phyloP scores from a whole-genome alignment of 306 rosid genomes.

The Begonia masoniana region DNA sequence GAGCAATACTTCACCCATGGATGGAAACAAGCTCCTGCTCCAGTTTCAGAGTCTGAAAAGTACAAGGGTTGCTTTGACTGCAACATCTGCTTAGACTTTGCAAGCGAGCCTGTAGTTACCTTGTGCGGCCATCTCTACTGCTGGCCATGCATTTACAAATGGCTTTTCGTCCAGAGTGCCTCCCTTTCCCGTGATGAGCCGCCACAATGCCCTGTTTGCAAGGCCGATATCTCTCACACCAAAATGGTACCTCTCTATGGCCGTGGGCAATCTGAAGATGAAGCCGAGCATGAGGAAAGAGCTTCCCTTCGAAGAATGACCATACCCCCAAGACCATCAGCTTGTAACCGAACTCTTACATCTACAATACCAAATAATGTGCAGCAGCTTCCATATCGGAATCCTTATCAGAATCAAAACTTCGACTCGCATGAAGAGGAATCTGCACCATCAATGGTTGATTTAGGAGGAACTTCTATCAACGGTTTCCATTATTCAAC shows the following conservation, averaged over 20 bases:
- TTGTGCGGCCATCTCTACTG: slow-evolving; percentile 93
- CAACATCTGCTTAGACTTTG: slow-evolving; percentile 80
- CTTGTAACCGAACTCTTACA: slow-evolving; percentile 21
- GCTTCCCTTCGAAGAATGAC: slow-evolving; percentile 16
- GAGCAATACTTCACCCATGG: slow-evolving; percentile 36
- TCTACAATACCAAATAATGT: slow-evolving; percentile 13
- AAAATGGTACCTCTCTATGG: slow-evolving; percentile 87
- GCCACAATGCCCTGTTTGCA: slow-evolving; percentile 94
- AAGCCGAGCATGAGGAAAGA: slow-evolving; percentile 10
- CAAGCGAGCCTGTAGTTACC: slow-evolving; percentile 71
- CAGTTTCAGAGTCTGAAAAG: slow-evolving; percentile 27
- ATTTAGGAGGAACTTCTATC: slow-evolving; percentile 23
- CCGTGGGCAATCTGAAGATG: slow-evolving; percentile 29
- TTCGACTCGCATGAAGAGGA: slow-evolving; percentile 32
- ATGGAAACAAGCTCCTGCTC: slow-evolving; percentile 29
- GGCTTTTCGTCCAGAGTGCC: slow-evolving; percentile 76
- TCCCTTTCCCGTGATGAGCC: slow-evolving; percentile 57
- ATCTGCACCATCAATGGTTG: slow-evolving; percentile 23
- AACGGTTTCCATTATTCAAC: slow-evolving; percentile 33
- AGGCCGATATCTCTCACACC: slow-evolving; percentile 58
- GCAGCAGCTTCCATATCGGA: slow-evolving; percentile 54
- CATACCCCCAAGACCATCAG: slow-evolving; percentile 74
- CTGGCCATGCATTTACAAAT: slow-evolving; percentile 94
- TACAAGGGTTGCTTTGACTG: slow-evolving; percentile 53
- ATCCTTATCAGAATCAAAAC: slow-evolving; percentile 41